Conservation (phyloP, 192 early-diverging fungal species). For the Entomortierella beljakovae region DNA sequence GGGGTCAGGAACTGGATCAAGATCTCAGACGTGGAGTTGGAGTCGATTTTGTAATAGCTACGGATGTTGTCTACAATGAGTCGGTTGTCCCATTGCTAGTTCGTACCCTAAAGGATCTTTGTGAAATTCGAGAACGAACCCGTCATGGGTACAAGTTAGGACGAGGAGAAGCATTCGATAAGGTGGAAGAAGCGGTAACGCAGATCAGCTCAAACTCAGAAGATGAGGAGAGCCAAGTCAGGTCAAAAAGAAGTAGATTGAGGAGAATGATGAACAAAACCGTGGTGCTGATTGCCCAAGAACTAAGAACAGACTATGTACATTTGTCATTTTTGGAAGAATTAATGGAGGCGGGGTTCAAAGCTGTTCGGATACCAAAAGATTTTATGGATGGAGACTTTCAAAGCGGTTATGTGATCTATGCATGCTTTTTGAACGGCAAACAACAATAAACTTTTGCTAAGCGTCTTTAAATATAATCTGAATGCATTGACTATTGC, state of each 20-base stretch:
- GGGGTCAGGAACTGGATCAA: constrained; percentile 55
- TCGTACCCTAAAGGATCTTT: constrained; percentile 37
- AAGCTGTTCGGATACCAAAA: constrained; percentile 42
- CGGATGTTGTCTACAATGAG: constrained; percentile 61
- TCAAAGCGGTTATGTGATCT: constrained; percentile 53
- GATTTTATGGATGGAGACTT: constrained; percentile 46
- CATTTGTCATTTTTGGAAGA: constrained; percentile 54
- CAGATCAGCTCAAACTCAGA: neutral
- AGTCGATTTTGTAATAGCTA: constrained; percentile 52
- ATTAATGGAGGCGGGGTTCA: constrained; percentile 41
- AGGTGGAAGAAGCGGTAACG: neutral
- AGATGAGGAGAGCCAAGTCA: neutral
- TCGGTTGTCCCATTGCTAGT: constrained; percentile 50
- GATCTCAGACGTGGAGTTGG: constrained; percentile 32
- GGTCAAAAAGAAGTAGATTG: constrained; percentile 3
- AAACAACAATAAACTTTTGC: neutral
- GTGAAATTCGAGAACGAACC: constrained; percentile 24
- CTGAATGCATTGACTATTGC: no score
- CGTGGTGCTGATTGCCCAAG: constrained; percentile 43
- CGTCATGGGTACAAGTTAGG: constrained; percentile 9
- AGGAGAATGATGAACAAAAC: constrained; percentile 25
- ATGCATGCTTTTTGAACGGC: constrained; percentile 28
- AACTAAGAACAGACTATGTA: constrained; percentile 56
- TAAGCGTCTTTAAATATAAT: neutral
- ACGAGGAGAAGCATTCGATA: constrained; percentile 19